These are phyloP conservation scores for Westerdykella sp. DNA, from an alignment of 2,329 filamentous ascomycete genomes.

Conservation along the genomic window DNA sequence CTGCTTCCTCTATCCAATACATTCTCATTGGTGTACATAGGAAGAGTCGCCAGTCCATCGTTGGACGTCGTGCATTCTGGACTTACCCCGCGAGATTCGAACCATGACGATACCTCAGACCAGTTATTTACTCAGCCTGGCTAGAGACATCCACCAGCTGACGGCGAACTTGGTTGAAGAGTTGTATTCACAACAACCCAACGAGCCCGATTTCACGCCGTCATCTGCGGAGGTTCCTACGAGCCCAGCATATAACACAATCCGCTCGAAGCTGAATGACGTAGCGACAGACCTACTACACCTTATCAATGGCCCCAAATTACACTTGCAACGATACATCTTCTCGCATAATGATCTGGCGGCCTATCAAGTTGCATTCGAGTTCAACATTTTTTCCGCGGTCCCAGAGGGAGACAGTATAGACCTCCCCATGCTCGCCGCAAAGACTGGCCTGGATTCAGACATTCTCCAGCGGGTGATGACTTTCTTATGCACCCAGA, in stretches of 20 bases:
- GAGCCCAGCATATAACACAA: slow-evolving; percentile 6
- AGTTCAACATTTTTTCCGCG: slow-evolving; percentile 13
- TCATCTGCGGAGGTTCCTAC: slow-evolving; percentile 3
- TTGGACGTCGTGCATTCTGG: no score
- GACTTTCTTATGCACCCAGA: slow-evolving; percentile 11
- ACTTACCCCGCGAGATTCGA: no score
- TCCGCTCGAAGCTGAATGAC: slow-evolving; percentile 13
- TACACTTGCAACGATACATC: slow-evolving; percentile 9
- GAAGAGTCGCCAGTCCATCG: no score
- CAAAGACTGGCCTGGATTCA: slow-evolving; percentile 11
- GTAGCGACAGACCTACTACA: slow-evolving; percentile 8
- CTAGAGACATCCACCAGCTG: slow-evolving; percentile 8
- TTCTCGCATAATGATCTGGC: slow-evolving; percentile 15
- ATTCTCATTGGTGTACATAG: no score
- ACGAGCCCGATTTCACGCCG: slow-evolving; percentile 11
- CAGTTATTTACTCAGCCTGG: slow-evolving; percentile 7
- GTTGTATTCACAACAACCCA: slow-evolving; percentile 5
- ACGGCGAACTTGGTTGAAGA: slow-evolving; percentile 9
- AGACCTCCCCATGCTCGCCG: slow-evolving; percentile 8
- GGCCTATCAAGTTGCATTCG: slow-evolving; percentile 16
- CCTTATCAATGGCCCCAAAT: slow-evolving; percentile 7
- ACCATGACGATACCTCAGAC: no score
- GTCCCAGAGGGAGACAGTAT: slow-evolving; percentile 9
- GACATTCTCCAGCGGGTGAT: slow-evolving; percentile 11
- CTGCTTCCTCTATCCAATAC: no score